Evolutionary conservation across 345 rosid species (phyloP), one percentile per base, ranked within the genome.

Genomic region (Microthlaspi erraticum): DNA sequence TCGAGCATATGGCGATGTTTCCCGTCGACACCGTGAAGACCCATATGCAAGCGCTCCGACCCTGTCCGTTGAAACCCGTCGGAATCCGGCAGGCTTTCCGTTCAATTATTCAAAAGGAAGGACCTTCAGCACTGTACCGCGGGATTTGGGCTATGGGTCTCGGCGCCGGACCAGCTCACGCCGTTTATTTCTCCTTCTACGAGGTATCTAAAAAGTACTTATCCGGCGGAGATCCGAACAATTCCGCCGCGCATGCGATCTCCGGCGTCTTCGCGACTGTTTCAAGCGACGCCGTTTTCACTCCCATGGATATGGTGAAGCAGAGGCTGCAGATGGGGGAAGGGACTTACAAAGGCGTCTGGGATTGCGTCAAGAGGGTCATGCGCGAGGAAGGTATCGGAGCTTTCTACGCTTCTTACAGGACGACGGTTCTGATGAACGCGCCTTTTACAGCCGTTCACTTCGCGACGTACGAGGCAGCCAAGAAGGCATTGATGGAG

Each of bases 221-320:
- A n/a, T 89, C 98, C 32, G 73, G 82, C 0, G 81, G 81, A 1
- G 78, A 91, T 60, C 89, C 84, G 0, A 78, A 84, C 59, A 94
- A 88, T 50, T 66, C 96, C 26, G 79, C 64, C 0, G 99, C 92
- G 4, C 99, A 94, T 46, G 98, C 99, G 0, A 29, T 79, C 16
- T 91, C 99, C 4, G 99, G 98, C 4, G 89, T 94, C 1, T 89
- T 82, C 11, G 98, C 99, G 0, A 91, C 97, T 5, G 77, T 94
- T 0, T 83, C 92, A 2, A 92, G 99, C 70, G 98, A 92, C 20
- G 92, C 98, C 0, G 96, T 95, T 34, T 83, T 90, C 8, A 95
- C 98, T 2, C 97, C 99, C 0, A 92, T 95, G 98, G 99, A 95
- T 74, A 84, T 88, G 97, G 98, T 95, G 74, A 95, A 94, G 78